Evolutionary conservation across 805 yeast species (phyloP), one percentile per base, ranked within the genome.

Genomic region (Yamadazyma nakazawae): DNA sequence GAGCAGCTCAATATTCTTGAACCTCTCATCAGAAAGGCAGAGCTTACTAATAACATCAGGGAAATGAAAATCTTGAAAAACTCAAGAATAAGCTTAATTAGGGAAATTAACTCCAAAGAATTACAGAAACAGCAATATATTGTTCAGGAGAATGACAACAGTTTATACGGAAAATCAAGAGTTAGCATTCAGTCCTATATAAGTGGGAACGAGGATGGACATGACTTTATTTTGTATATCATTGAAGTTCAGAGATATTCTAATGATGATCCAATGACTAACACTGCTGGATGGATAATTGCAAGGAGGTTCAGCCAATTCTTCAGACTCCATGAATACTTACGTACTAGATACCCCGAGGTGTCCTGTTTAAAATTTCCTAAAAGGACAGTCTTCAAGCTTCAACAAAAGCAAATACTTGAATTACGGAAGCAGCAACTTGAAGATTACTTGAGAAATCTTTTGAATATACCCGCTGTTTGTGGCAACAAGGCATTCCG

Each of bases 301-400:
- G 92, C 96, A 0, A 69, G 97, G 54, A 71, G 98, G 47, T 91
- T 82, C 59, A 87, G 87, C 55, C 97, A 92, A 59, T 91, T 91
- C 62, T 82, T 75, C 63, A 79, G 76, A 51, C 68, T 91, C 30
- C 82, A 91, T 58, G 80, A 79, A 50, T 81, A 85, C 51, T 65
- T 91, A 54, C 79, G 74, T 47, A 61, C 63, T 2, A 69, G 65
- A 37, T 84, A 81, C 54, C 75, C 81, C 0, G 69, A 65, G 39
- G 81, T 84, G 2, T 63, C 69, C 5, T 61, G 60, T 2, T 55
- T 84, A 13, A 75, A 70, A 40, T 78, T 80, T 64, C 84, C 90
- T 37, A 83, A 81, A 51, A 70, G 83, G 41, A 66, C 63, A 40
- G 81, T 88, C n/a, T 65, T 89, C 54, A 85, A 80, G 56, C 85